These are phyloP conservation scores for Suhomyces faveliae DNA, from an alignment of 805 yeast species.

Conservation along the genomic window DNA sequence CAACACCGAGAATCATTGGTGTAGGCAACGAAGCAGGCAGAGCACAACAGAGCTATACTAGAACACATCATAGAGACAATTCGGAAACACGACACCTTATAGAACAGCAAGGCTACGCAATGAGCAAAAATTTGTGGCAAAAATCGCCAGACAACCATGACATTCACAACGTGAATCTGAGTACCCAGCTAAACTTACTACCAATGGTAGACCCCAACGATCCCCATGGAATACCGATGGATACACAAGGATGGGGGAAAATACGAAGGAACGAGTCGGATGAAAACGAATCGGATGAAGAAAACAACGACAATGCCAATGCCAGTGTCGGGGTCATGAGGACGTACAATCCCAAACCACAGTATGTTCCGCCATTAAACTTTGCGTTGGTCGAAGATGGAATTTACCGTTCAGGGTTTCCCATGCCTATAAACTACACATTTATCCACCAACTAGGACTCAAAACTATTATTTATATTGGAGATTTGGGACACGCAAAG, in stretches of 20 bases:
- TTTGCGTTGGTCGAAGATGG: slow-evolving; percentile 86
- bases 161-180: slow-evolving; percentile 11
- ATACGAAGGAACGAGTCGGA: slow-evolving; percentile 1
- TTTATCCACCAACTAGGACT: slow-evolving; percentile 68
- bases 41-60: neutral
- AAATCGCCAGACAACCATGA: neutral
- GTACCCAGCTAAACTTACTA: slow-evolving; percentile 9
- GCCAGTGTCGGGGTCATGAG: neutral
- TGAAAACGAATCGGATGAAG: neutral
- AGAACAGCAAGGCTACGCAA: too few relatives aligned
- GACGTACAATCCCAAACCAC: slow-evolving; percentile 15
- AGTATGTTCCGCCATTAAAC: slow-evolving; percentile 82
- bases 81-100: neutral
- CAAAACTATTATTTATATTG: slow-evolving; percentile 77
- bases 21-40: neutral
- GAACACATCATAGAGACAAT: neutral
- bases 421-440: slow-evolving; percentile 81
- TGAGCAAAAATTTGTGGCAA: neutral
- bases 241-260: neutral
- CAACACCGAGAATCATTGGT: neutral
- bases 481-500: slow-evolving; percentile 51
- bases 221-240: neutral
- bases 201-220: slow-evolving; percentile 10
- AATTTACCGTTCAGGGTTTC: slow-evolving; percentile 90
- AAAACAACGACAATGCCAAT: neutral